Percentiles rank a stretch among this genome's conserved stretches.
Evolutionary conservation across 306 rosid species (phyloP).

Genomic region (Pterocarpus santalinus): DNA sequence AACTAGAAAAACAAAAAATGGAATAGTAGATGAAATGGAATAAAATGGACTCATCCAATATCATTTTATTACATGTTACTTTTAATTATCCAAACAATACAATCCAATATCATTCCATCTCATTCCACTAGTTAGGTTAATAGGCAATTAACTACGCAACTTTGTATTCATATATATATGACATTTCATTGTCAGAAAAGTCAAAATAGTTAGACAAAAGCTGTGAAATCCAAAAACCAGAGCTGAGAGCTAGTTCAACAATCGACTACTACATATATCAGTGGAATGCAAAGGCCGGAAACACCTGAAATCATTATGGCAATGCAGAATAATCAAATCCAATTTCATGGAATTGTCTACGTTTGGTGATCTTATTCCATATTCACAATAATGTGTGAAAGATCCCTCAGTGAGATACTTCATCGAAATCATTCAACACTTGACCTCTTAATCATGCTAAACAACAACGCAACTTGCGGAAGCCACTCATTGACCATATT

Average conservation of each 20-base stretch:
- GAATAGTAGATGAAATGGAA: too few species aligned
- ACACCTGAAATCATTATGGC: constrained; percentile 43
- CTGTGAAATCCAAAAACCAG: neutral
- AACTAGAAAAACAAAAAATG: too few species aligned
- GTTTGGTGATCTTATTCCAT: constrained; percentile 31
- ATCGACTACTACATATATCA: neutral
- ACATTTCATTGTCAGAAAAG: neutral
- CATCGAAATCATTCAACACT: neutral
- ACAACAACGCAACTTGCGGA: constrained; percentile 29
- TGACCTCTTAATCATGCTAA: constrained; percentile 31
- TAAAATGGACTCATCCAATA: too few species aligned
- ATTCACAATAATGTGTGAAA: constrained; percentile 18
- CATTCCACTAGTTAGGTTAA: neutral
- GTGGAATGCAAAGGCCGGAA: neutral
- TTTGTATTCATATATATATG: neutral
- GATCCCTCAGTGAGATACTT: constrained; percentile 4
- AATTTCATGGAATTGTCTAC: constrained; percentile 21
- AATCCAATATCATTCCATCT: too few species aligned
- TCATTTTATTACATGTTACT: too few species aligned
- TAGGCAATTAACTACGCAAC: neutral
- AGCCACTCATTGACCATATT: constrained; percentile 16
- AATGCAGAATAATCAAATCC: neutral
- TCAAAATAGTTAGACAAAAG: neutral
- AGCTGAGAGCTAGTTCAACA: constrained; percentile 20
- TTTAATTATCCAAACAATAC: too few species aligned